These are phyloP conservation scores for Megacollybia marginata DNA, from an alignment of 768 basidiomycete species.

Conservation along the genomic window DNA sequence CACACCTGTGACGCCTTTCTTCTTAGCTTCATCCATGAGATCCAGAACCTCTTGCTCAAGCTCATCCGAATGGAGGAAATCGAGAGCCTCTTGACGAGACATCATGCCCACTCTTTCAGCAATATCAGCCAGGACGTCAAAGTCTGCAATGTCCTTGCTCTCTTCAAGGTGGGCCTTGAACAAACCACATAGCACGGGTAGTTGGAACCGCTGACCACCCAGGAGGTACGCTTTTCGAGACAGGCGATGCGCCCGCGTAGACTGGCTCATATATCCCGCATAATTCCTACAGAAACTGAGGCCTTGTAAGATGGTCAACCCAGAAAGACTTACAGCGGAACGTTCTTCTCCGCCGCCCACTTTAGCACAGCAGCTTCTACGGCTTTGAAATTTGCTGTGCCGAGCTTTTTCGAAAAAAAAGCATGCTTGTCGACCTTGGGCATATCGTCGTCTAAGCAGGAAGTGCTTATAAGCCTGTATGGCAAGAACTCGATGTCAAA, in stretches of 20 bases:
- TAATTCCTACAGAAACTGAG: constrained; percentile 35
- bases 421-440: constrained; percentile 32
- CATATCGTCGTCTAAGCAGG: constrained; percentile 26
- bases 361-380: constrained; percentile 37
- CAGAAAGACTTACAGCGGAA: constrained; percentile 37
- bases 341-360: constrained; percentile 50
- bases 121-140: constrained; percentile 47
- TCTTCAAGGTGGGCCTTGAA: constrained; percentile 66
- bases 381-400: constrained; percentile 38
- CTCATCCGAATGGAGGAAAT: constrained; percentile 62
- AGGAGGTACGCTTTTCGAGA: constrained; percentile 58
- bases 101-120: constrained; percentile 53
- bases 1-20: constrained; percentile 68
- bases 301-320: background rate
- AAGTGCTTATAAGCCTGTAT: constrained; percentile 37
- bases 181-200: constrained; percentile 45
- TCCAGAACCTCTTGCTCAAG: constrained; percentile 55
- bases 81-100: constrained; percentile 51
- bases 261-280: constrained; percentile 54
- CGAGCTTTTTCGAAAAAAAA: constrained; percentile 40
- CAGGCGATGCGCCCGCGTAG: constrained; percentile 66
- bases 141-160: constrained; percentile 54
- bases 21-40: constrained; percentile 54
- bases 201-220: constrained; percentile 55
- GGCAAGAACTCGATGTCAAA: constrained; percentile 49